phyloP scores from a whole-genome alignment of 139 green algal species.

The Haematococcus lacustris region DNA sequence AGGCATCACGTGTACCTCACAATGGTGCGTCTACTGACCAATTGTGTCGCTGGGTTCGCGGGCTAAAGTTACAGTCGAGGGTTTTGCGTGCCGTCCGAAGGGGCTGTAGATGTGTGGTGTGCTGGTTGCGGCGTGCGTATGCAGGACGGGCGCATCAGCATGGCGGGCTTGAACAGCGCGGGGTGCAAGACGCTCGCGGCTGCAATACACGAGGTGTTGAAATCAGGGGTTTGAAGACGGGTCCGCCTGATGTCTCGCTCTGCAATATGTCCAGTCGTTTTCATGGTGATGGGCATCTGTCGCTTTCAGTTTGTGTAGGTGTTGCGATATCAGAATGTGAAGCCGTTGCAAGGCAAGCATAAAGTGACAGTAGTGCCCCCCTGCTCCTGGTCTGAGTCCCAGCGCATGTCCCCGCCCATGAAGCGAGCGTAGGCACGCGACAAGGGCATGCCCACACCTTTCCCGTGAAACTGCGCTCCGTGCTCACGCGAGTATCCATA shows the following conservation, averaged over 20 bases:
- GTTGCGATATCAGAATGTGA: constrained; percentile 21
- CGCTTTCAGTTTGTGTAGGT: too few species aligned
- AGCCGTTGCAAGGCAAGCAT: constrained; percentile 22
- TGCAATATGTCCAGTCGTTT: neutral
- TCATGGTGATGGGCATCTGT: neutral
- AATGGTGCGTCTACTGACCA: constrained; percentile 10
- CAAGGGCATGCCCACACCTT: constrained; percentile 34
- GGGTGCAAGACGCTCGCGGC: constrained; percentile 19
- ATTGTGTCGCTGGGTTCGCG: neutral
- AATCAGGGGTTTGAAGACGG: neutral
- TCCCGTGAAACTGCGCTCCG: constrained; percentile 23
- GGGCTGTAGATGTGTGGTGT: neutral
- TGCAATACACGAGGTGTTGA: constrained; percentile 24
- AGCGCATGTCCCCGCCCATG: constrained; percentile 23
- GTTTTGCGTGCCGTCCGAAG: neutral
- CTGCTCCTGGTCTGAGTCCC: constrained; percentile 10
- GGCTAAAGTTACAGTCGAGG: neutral
- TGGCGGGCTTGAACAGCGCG: constrained; percentile 22
- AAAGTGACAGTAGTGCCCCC: constrained; percentile 17
- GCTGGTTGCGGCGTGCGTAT: neutral
- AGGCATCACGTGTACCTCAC: constrained; percentile 44
- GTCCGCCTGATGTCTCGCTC: neutral
- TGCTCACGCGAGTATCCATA: constrained; percentile 35
- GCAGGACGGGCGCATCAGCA: constrained; percentile 29
- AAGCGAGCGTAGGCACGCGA: constrained; percentile 18